Evolutionary conservation across 2,329 filamentous ascomycete genomes (phyloP).

Genomic region (Hypoxylon sp.): DNA sequence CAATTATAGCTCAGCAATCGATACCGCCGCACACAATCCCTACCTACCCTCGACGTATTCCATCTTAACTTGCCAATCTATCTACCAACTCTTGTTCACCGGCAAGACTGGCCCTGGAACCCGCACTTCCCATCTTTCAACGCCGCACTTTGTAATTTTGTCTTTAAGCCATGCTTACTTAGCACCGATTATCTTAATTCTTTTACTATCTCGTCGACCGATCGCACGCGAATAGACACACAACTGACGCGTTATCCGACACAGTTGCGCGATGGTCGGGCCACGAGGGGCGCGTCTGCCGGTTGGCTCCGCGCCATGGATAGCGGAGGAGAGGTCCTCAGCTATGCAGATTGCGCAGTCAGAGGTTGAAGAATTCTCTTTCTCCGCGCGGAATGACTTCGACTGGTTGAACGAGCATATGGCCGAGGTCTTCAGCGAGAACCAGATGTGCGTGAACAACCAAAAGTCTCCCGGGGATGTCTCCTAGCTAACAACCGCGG

Average conservation of each 20-base stretch:
- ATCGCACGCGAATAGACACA: conserved; percentile 41
- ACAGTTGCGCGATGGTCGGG: conserved; percentile 53
- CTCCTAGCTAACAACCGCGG: conserved; percentile 50
- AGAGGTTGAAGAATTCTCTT: conserved; percentile 94
- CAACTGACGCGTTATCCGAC: conserved; percentile 46
- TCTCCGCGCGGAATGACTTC: conserved; percentile 91
- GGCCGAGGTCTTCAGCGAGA: conserved; percentile 90
- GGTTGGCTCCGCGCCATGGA: conserved; percentile 88
- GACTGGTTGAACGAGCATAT: conserved; percentile 99
- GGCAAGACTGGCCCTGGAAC: conserved; percentile 19
- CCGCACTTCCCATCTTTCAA: conserved; percentile 24
- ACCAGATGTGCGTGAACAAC: conserved; percentile 79
- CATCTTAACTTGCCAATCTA: conserved; percentile 32
- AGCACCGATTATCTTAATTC: conserved; percentile 27
- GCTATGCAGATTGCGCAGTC: conserved; percentile 81
- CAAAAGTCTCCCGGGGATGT: conserved; percentile 2
- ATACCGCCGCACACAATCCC: conserved; percentile 36
- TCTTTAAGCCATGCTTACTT: conserved; percentile 46
- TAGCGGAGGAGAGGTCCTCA: conserved; percentile 85
- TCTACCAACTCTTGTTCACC: conserved; percentile 27
- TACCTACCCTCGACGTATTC: conserved; percentile 38
- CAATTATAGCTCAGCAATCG: conserved; percentile 44
- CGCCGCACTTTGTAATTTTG: conserved; percentile 15
- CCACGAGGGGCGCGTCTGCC: conserved; percentile 67
- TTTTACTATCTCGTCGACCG: conserved; percentile 19